Evolutionary conservation across 352 stramenopile species (phyloP), one percentile per base, ranked within the genome.

Genomic region (Globisporangium takayamanum): DNA sequence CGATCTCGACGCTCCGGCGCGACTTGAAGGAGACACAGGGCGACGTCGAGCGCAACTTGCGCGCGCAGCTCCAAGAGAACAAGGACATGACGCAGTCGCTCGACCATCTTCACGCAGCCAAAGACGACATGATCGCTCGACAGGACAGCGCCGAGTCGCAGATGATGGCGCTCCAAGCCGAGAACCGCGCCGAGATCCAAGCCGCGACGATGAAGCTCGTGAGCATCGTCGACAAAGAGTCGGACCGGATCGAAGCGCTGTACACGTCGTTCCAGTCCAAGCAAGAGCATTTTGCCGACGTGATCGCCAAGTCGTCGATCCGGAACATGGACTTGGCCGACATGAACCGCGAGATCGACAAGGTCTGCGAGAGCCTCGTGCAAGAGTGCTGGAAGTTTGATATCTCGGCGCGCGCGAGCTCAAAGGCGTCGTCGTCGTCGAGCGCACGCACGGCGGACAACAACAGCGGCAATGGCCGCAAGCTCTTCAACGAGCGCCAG

Each of bases 331-430:
- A 89, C 59, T 55, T 94, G 11, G 49, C 70, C 0, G 81, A 88
- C 53, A 78, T 94, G 66, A 94, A 88, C 55, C 81, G 80, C 16
- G 84, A 94, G 58, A 80, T 94, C 36, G 84, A 92, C 57, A 73
- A 76, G 15, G 63, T 94, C 15, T 87, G 81, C 42, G 84, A 94
- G 63, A 86, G 69, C n/a, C 76, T 94, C 22, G 79, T 94, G 49
- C 73, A 65, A 1, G 84, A 94, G 58, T 94, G 84, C 72, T 94
- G 84, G 82, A 92, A 94, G 57, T 94, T 94, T 57, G 84, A 94
- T 64, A 94, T 70, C 12, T 94, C 84, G 1, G 78, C 81, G 15
- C 69, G 80, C n/a, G 75, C 74, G 4, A 82, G 70, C 46, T 88
- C 59, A 57, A 84, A 81, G 33, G 41, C 63, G 4, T 25, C 14